phyloP scores from a whole-genome alignment of 2,329 filamentous ascomycete species.

The Sarocladiaceae sp. region DNA sequence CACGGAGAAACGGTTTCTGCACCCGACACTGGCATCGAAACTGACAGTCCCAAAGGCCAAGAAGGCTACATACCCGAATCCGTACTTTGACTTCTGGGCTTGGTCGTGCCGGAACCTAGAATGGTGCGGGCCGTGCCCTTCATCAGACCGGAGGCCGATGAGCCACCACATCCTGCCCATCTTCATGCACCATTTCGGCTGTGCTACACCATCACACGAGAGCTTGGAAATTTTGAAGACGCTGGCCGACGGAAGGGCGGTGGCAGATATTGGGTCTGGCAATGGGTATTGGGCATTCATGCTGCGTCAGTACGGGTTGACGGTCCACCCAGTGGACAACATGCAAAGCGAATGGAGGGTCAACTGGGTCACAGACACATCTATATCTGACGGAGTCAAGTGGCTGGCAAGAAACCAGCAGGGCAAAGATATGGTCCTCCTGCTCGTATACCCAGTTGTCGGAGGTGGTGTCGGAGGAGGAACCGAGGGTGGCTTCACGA shows the following conservation, averaged over 20 bases:
- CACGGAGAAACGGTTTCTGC: constrained; percentile 42
- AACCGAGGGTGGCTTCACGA: constrained; percentile 58
- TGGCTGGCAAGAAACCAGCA: constrained; percentile 46
- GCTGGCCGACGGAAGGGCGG: constrained; percentile 43
- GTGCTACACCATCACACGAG: constrained; percentile 63
- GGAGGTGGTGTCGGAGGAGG: constrained; percentile 58
- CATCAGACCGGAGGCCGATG: constrained; percentile 44
- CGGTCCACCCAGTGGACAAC: constrained; percentile 58
- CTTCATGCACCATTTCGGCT: constrained; percentile 75
- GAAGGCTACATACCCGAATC: constrained; percentile 45
- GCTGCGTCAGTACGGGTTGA: constrained; percentile 52
- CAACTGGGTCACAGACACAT: constrained; percentile 62
- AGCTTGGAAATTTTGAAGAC: constrained; percentile 53
- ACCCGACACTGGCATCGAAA: constrained; percentile 31
- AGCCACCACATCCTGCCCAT: constrained; percentile 66
- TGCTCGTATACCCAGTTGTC: constrained; percentile 69
- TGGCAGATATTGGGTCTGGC: constrained; percentile 64
- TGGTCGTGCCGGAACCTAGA: constrained; percentile 59
- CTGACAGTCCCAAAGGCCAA: constrained; percentile 41
- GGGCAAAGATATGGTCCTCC: constrained; percentile 51
- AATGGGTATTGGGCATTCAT: constrained; percentile 73
- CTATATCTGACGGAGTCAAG: constrained; percentile 51
- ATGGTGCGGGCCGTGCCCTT: constrained; percentile 55
- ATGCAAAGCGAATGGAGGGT: constrained; percentile 62
- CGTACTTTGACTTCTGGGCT: constrained; percentile 61